Evolutionary conservation across 495 filamentous ascomycete species (phyloP).

Genomic region (Pseudoneurospora amorphoporcata): DNA sequence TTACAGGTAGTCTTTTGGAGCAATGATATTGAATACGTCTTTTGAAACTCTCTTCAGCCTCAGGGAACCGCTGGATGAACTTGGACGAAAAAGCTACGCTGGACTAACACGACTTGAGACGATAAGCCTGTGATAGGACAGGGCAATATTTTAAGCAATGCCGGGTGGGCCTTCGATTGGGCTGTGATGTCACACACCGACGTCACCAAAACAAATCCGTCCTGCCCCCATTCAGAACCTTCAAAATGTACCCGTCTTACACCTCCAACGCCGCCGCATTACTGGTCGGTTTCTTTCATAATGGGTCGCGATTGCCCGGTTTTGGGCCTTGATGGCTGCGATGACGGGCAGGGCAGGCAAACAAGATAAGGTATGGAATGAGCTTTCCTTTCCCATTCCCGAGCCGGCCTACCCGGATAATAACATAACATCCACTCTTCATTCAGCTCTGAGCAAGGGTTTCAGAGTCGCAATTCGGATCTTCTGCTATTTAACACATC

Average conservation of each 20-base stretch:
- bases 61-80: not conserved
- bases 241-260: not conserved
- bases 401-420: not conserved
- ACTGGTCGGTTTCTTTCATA: not conserved
- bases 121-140: not conserved
- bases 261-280: not conserved
- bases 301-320: not conserved
- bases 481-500: not conserved
- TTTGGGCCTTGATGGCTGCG: not conserved
- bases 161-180: not conserved
- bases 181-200: not conserved
- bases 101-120: not conserved
- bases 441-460: not conserved
- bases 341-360: not conserved
- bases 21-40: not conserved
- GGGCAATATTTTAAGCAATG: not conserved
- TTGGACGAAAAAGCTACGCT: not conserved
- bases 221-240: not conserved
- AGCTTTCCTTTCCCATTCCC: not conserved
- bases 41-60: not conserved
- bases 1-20: not conserved
- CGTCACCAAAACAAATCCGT: not conserved
- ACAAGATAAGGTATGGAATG: not conserved
- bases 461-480: not conserved
- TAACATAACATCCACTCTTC: not conserved